phyloP scores from a whole-genome alignment of 2,329 filamentous ascomycete species.

The Cryphonectria nitschkei region DNA sequence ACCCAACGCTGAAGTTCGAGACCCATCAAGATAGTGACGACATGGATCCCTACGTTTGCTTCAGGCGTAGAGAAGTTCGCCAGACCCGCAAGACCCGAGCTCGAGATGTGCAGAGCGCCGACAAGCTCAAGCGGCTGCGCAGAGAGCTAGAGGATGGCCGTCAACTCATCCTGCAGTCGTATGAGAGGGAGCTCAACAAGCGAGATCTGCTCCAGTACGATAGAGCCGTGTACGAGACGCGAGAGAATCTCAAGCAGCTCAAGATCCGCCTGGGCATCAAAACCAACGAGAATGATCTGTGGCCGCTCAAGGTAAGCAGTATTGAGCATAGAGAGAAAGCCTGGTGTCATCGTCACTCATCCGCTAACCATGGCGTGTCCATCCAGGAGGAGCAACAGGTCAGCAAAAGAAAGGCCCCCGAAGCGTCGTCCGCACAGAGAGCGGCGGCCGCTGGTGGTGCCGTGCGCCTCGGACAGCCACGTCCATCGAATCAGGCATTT shows the following conservation, averaged over 20 bases:
- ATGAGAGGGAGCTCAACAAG: constrained; percentile 78
- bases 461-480: constrained; percentile 36
- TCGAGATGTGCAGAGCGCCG: constrained; percentile 89
- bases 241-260: constrained; percentile 79
- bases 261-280: constrained; percentile 90
- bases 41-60: constrained; percentile 96
- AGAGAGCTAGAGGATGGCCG: constrained; percentile 90
- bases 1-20: constrained; percentile 87
- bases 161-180: constrained; percentile 75
- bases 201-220: constrained; percentile 77
- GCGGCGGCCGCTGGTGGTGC: constrained; percentile 49
- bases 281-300: constrained; percentile 88
- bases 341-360: not conserved
- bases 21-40: constrained; percentile 94
- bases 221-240: constrained; percentile 79
- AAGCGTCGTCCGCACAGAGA: constrained; percentile 56
- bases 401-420: constrained; percentile 40
- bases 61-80: constrained; percentile 90
- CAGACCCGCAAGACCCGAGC: constrained; percentile 94
- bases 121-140: constrained; percentile 90
- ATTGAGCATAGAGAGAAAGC: not conserved
- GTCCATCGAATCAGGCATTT: constrained; percentile 60
- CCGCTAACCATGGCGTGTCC: constrained; percentile 13
- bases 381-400: constrained; percentile 27
- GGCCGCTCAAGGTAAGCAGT: constrained; percentile 85